Base-by-base conservation (phyloP, 2,329 filamentous ascomycete genomes). In the Xylaria sp. region DNA sequence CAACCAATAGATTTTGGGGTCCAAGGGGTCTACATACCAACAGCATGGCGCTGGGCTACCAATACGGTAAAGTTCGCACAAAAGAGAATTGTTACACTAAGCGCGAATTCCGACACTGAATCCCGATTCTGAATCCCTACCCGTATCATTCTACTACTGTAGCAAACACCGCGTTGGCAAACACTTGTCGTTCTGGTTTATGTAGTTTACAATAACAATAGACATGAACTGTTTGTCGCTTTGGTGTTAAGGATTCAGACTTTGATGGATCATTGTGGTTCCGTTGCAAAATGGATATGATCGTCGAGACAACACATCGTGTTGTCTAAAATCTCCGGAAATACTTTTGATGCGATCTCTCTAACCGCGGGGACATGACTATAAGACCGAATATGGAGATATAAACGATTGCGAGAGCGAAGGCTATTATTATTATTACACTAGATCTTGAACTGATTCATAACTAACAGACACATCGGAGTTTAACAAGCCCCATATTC, bases 31-130 rank as follows among this genome's bases (percentile, higher is more conserved):
- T 15, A 9, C 12, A 13, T 52, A 31, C 23, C 18, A 33, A 65
- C 54, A 55, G 23, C 39, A n/a, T 23, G 39, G 36, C 59, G 33
- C 15, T 3, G 49, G 20, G 3, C 9, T 20, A 10, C 23, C 15
- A 23, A 13, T 13, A 13, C 39, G 12, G 15, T 41, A 41, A 41
- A 36, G 41, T 46, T 46, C 41, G 41, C 41, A 46, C 41, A 7
- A n/a, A n/a, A n/a, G 41, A 46, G 41, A n/a, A 18, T 46, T 46
- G 41, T 18, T n/a, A 48, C n/a, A 20, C 18, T 48, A 64, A 60
- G 31, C 67, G 61, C 68, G 64, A 70, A 70, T 56, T 65, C 64
- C 66, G 65, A 39, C 48, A 46, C 51, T 65, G 55, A 49, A 67
- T 46, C 51, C 64, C 66, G 65, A 52, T 61, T 48, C 56, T 61